A percentile compares a stretch with the other conserved stretches of the same genome.
phyloP scores from a whole-genome alignment of 148 eudicot genomes.

The Arbutus unedo region DNA sequence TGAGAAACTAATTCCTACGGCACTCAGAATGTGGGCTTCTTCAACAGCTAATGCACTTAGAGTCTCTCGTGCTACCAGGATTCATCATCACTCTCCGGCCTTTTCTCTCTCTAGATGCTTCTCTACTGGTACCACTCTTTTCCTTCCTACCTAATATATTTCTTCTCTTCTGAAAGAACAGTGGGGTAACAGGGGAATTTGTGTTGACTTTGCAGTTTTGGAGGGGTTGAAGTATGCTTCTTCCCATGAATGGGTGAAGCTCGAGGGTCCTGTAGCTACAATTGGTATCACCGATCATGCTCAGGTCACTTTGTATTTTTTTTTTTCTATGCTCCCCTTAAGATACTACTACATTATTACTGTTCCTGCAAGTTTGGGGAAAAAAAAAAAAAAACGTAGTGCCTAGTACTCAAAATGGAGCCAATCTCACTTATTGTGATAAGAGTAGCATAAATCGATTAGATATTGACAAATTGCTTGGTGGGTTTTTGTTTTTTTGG shows the following conservation, averaged over 20 bases:
- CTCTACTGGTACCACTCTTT: constrained; percentile 54
- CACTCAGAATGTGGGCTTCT: constrained; percentile 95
- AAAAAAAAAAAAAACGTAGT: too few relatives aligned
- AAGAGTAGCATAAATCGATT: too few relatives aligned
- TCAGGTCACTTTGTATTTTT: constrained; percentile 46
- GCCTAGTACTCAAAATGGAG: too few relatives aligned
- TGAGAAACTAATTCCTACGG: constrained; percentile 33
- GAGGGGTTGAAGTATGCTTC: constrained; percentile 79
- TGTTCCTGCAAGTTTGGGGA: too few relatives aligned
- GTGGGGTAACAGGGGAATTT: neutral
- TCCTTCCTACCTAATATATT: neutral
- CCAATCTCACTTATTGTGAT: too few relatives aligned
- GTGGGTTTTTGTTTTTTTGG: too few relatives aligned
- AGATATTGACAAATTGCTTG: too few relatives aligned
- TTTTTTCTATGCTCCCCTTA: neutral
- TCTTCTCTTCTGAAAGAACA: neutral
- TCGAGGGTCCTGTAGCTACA: constrained; percentile 88
- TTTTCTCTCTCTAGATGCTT: constrained; percentile 72
- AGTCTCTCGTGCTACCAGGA: constrained; percentile 50
- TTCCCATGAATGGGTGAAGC: constrained; percentile 95
- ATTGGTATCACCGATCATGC: constrained; percentile 97
- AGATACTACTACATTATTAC: too few relatives aligned
- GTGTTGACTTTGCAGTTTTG: constrained; percentile 45
- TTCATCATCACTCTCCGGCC: constrained; percentile 47
- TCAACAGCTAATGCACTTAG: constrained; percentile 81